Evolutionary conservation across 352 stramenopile genomes (phyloP).

Genomic region (Globisporangium radiosum): DNA sequence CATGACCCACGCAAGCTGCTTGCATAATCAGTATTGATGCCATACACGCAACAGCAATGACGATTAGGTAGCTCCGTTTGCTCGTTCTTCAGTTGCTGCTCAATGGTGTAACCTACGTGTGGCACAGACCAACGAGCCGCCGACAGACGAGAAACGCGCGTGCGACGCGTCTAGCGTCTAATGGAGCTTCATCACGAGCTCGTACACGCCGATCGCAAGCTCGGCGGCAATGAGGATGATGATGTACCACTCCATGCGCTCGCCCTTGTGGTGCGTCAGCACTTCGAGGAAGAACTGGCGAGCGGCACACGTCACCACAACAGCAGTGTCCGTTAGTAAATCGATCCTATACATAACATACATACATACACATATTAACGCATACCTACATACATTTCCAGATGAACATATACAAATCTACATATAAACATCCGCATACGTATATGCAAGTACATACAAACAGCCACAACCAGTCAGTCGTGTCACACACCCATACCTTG

Average conservation of each 20-base stretch:
- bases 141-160: too few relatives aligned
- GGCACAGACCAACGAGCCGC: too few relatives aligned
- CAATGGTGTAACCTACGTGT: too few relatives aligned
- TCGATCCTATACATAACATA: not conserved
- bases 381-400: constrained; percentile 4
- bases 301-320: too few relatives aligned
- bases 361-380: constrained; percentile 1
- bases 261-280: constrained; percentile 92
- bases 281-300: constrained; percentile 96
- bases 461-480: not conserved
- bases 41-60: too few relatives aligned
- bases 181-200: constrained; percentile 70
- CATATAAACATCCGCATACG: too few relatives aligned
- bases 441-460: too few relatives aligned
- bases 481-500: constrained; percentile 53
- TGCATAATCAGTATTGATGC: not conserved
- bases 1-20: not conserved
- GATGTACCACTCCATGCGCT: constrained; percentile 97
- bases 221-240: constrained; percentile 97
- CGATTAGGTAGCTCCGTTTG: too few relatives aligned
- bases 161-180: constrained; percentile 11
- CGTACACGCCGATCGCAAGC: constrained; percentile 87
- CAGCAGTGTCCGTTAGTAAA: too few relatives aligned
- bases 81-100: too few relatives aligned
- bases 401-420: too few relatives aligned